phyloP scores from a whole-genome alignment of 2,329 filamentous ascomycete genomes.

The Rutstroemia sp. region DNA sequence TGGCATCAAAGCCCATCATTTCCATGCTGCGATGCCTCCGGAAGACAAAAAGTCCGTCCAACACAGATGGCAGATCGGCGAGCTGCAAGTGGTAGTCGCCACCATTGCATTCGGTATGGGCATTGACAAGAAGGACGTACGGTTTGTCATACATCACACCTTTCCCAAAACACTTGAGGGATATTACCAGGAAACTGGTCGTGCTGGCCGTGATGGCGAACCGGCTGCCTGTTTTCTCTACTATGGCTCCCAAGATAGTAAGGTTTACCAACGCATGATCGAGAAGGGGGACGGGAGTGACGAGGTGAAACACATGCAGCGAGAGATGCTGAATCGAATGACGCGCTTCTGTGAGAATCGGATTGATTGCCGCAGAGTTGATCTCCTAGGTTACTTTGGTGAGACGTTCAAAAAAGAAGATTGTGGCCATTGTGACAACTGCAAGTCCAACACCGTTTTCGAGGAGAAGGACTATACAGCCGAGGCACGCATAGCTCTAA shows the following conservation, averaged over 20 bases:
- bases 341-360: slow-evolving; percentile 85
- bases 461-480: slow-evolving; percentile 68
- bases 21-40: slow-evolving; percentile 72
- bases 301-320: slow-evolving; percentile 78
- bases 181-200: slow-evolving; percentile 96
- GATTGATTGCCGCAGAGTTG: slow-evolving; percentile 77
- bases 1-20: slow-evolving; percentile 70
- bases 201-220: slow-evolving; percentile 85
- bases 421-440: slow-evolving; percentile 86
- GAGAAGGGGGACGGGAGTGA: slow-evolving; percentile 66
- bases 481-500: slow-evolving; percentile 63
- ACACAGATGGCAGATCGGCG: slow-evolving; percentile 72
- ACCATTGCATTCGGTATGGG: slow-evolving; percentile 99
- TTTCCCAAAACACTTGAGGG: slow-evolving; percentile 94
- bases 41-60: slow-evolving; percentile 66
- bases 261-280: slow-evolving; percentile 72
- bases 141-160: slow-evolving; percentile 90
- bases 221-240: slow-evolving; percentile 85
- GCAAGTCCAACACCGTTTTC: slow-evolving; percentile 63
- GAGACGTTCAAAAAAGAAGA: slow-evolving; percentile 68
- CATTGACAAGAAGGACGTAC: slow-evolving; percentile 96
- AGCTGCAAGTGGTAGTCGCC: slow-evolving; percentile 83
- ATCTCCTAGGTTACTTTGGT: slow-evolving; percentile 90
- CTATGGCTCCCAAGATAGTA: slow-evolving; percentile 74
- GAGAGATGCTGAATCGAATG: slow-evolving; percentile 77